These are phyloP conservation scores for Yamadazyma diddensiae DNA, from an alignment of 1,139 yeast genomes.

Conservation along the genomic window DNA sequence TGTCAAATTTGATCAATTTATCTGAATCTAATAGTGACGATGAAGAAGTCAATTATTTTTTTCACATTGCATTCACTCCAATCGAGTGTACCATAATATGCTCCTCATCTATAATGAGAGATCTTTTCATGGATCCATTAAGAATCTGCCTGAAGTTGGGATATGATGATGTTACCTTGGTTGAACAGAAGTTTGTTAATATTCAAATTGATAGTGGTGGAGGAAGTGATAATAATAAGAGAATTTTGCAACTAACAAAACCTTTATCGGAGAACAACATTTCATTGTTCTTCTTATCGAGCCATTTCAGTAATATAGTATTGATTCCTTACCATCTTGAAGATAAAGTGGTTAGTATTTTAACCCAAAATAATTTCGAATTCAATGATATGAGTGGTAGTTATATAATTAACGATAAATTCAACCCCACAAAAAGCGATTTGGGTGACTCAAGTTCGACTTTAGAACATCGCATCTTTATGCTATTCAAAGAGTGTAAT, in stretches of 20 bases:
- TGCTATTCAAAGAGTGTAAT: constrained; percentile 35
- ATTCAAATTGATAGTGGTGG: constrained; percentile 66
- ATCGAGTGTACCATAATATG: constrained; percentile 55
- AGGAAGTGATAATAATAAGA: constrained; percentile 46
- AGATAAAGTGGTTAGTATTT: constrained; percentile 42
- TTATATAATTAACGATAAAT: constrained; percentile 18
- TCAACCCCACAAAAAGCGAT: not conserved
- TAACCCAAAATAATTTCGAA: constrained; percentile 41
- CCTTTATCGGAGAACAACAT: constrained; percentile 60
- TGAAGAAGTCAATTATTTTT: constrained; percentile 27
- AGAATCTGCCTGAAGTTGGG: constrained; percentile 23
- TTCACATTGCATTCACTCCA: constrained; percentile 58
- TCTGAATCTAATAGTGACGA: constrained; percentile 10
- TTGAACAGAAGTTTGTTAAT: constrained; percentile 48
- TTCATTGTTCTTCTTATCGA: constrained; percentile 60
- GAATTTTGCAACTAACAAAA: constrained; percentile 56
- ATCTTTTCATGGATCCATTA: constrained; percentile 38
- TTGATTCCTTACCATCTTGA: constrained; percentile 50
- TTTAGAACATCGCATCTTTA: constrained; percentile 35
- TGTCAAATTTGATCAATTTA: constrained; percentile 1
- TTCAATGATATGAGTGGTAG: constrained; percentile 43
- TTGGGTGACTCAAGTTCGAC: not conserved
- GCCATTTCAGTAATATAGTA: constrained; percentile 68
- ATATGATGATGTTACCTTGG: constrained; percentile 37
- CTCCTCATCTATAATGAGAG: constrained; percentile 32